Evolutionary conservation across 1,139 yeast genomes (phyloP), one percentile per base, ranked within the genome.

Genomic region (Taphrina populina): DNA sequence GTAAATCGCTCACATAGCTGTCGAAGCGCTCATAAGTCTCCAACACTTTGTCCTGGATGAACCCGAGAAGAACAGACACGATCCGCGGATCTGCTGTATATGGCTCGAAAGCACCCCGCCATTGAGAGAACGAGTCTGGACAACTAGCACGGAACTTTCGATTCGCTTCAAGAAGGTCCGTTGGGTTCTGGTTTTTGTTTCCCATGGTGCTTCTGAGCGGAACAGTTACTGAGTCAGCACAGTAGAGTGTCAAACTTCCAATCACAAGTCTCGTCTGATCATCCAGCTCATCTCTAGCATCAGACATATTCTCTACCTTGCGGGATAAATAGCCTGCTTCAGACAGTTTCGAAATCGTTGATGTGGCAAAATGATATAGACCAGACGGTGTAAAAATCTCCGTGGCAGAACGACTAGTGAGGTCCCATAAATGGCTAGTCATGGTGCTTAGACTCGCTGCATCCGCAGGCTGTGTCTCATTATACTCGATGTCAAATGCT

Each of bases 401-500:
- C 33, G 32, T 33, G 35, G 46, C 46, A 20, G 34, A 49, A 11
- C 34, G 54, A 21, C 23, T 30, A 10, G 47, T 43, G 8, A 43
- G 27, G 4, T 43, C 47, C 47, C 47, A 46, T 20, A 58, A 51
- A 10, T 52, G 46, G 15, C 36, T 39, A 8, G 55, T 47, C 19
- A 84, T 71, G 1, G 88, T 95, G 59, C 88, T 81, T 66, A 90
- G 88, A 67, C 88, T 96, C 49, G 90, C 72, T 35, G 81, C 78
- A 1, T 84, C 80, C 2, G 23, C 4, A 5, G 29, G 19, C 63
- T 88, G 95, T 17, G 80, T 67, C 56, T 88, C 77, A 1, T 82
- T 79, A 62, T 77, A 80, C 62, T 85, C 94, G 56, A 90, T 86
- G 65, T 90, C 96, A 67, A 88, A 88, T 57, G 79, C 81, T 54